These are phyloP conservation scores for Brassica nigra DNA, from an alignment of 345 rosid genomes.

Conservation along the genomic window DNA sequence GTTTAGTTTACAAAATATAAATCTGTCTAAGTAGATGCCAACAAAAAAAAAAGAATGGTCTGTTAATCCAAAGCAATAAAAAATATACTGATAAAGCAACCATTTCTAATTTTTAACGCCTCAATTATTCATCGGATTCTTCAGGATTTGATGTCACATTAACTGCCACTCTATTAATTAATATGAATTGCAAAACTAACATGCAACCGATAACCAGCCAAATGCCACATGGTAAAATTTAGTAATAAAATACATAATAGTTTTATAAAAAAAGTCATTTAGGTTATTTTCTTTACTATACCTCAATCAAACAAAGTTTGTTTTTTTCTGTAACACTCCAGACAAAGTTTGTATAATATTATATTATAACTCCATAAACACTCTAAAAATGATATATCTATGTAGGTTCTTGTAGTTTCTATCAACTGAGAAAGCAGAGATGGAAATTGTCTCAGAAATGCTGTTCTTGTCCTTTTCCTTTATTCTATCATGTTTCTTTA, in stretches of 20 bases:
- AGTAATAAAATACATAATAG: not conserved
- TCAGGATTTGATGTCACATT: not conserved
- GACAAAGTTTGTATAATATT: not conserved
- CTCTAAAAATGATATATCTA: too few species aligned
- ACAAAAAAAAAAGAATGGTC: too few species aligned
- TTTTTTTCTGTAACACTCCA: too few species aligned
- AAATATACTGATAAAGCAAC: not conserved
- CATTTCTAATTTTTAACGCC: not conserved
- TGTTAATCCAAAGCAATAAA: not conserved
- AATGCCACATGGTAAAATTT: not conserved
- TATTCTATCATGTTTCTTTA: slow-evolving; percentile 10
- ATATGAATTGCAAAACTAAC: not conserved
- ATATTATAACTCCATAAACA: not conserved
- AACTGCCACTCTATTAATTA: not conserved
- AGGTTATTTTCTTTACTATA: not conserved
- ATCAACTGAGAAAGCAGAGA: not conserved
- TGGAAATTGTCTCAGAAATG: not conserved
- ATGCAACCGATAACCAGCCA: not conserved
- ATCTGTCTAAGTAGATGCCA: too few species aligned
- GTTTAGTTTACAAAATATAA: too few species aligned
- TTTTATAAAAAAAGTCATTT: not conserved
- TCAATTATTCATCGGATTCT: not conserved
- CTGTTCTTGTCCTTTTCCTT: slow-evolving; percentile 10
- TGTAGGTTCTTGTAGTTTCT: not conserved
- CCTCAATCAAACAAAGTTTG: not conserved